Evolutionary conservation across 2,329 filamentous ascomycete species (phyloP).

Genomic region (Teratosphaeriaceae sp.): DNA sequence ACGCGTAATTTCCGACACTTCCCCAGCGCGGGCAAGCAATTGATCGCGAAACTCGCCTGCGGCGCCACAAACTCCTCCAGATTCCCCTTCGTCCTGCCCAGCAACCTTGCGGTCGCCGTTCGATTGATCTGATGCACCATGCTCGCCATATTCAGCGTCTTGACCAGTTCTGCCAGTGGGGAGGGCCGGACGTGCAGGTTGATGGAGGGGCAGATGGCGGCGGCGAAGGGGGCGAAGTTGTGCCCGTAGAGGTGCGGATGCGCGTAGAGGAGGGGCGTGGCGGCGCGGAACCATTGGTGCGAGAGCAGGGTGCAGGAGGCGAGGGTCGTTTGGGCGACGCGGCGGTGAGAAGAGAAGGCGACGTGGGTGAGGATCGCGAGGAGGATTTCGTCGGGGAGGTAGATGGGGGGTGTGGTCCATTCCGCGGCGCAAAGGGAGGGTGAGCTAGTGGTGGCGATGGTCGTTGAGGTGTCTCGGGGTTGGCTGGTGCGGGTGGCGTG

Average conservation of each 20-base stretch:
- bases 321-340: slow-evolving; percentile 40
- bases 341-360: slow-evolving; percentile 14
- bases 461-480: too few species aligned
- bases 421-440: too few species aligned
- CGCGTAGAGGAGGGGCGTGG: slow-evolving; percentile 47
- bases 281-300: slow-evolving; percentile 51
- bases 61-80: slow-evolving; percentile 52
- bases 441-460: too few species aligned
- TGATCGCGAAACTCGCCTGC: slow-evolving; percentile 50
- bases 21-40: slow-evolving; percentile 50
- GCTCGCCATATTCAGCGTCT: slow-evolving; percentile 45
- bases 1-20: slow-evolving; percentile 47
- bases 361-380: slow-evolving; percentile 44
- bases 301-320: slow-evolving; percentile 47
- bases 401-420: slow-evolving; percentile 23
- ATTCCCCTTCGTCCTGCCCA: slow-evolving; percentile 47
- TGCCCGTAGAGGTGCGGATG: slow-evolving; percentile 45
- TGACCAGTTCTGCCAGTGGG: slow-evolving; percentile 45
- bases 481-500: too few species aligned
- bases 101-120: slow-evolving; percentile 50
- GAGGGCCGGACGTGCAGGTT: slow-evolving; percentile 43
- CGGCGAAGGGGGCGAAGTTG: slow-evolving; percentile 49
- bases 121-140: slow-evolving; percentile 56
- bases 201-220: slow-evolving; percentile 48
- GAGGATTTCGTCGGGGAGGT: slow-evolving; percentile 51